Percentiles rank a stretch among this genome's conserved stretches.
These are phyloP conservation scores for Cicer arietinum DNA, from an alignment of 306 rosid species.

Conservation along the genomic window DNA sequence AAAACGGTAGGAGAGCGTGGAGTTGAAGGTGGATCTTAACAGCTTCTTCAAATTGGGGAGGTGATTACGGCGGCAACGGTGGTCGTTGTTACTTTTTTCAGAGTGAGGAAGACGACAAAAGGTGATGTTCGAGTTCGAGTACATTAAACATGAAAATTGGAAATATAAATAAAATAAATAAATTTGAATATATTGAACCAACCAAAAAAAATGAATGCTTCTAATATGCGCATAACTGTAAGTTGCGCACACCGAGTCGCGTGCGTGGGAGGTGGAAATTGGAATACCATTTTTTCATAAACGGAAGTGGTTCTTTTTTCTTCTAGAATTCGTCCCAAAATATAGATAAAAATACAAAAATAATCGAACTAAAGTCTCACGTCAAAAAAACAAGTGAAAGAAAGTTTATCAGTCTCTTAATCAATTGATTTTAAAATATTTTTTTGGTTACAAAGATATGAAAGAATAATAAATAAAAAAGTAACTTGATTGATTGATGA, in stretches of 20 bases:
- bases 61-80: conserved; percentile 42
- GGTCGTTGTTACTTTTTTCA: conserved; percentile 48
- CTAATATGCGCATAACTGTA: conserved; percentile 38
- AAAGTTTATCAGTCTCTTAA: too few species aligned
- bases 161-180: background rate
- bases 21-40: conserved; percentile 44
- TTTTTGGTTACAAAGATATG: too few species aligned
- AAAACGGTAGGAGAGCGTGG: conserved; percentile 5
- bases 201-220: background rate
- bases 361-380: too few species aligned
- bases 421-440: too few species aligned
- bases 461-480: too few species aligned
- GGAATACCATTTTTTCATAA: background rate
- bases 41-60: conserved; percentile 27
- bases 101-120: conserved; percentile 55
- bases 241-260: conserved; percentile 10
- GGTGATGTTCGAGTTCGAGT: conserved; percentile 34
- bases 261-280: conserved; percentile 26
- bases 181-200: conserved; percentile 24
- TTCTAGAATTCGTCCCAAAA: too few species aligned
- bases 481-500: too few species aligned
- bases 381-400: too few species aligned
- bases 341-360: too few species aligned
- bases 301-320: too few species aligned
- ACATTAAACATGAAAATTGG: background rate